Evolutionary conservation across 306 rosid genomes (phyloP), one percentile per base, ranked within the genome.

Genomic region (Notholithocarpus densiflorus): DNA sequence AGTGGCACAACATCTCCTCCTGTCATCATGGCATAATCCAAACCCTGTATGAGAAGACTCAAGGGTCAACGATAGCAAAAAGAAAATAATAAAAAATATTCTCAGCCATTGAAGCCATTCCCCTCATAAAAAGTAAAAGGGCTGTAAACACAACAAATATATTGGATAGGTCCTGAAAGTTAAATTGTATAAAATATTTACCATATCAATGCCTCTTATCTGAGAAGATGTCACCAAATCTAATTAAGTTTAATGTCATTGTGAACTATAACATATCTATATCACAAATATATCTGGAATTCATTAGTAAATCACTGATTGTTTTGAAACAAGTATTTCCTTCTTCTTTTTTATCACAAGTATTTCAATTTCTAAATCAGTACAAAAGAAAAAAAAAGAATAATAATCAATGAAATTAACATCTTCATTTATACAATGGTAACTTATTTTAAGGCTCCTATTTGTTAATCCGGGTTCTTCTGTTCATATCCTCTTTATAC

Each of bases 1-100:
- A 96, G 79, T 11, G 99, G 99, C 55, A 97, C 98, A 85, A 96
- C 99, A 78, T 96, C 99, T 72, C 99, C 99, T 84, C 99, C 99
- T 0, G 99, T 96, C 99, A 96, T 93, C 99, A 96, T 91, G 75
- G 99, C 99, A 90, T 96, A 96, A 86, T 96, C 98, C 90, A 96
- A 91, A 76, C 99, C 99, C 99, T 96, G 88, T 3, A 59, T 53
- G 80, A 68, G 53, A 60, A 76, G 14, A 73, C 32, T 53, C 57
- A 24, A 71, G 59, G n/a, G 34, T 71, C 56, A 71, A 24, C 5
- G 1, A 23, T 23, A 68, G 52, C 52, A 32, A 19, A 14, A 66
- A 19, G 21, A n/a, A 31, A 66, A 66, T 45, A 45, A 45, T 37
- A 32, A 14, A 6, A 19, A 14, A 1, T 11, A 4, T 23, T 61